phyloP scores from a whole-genome alignment of 306 rosid species.

The Cicer bijugum region DNA sequence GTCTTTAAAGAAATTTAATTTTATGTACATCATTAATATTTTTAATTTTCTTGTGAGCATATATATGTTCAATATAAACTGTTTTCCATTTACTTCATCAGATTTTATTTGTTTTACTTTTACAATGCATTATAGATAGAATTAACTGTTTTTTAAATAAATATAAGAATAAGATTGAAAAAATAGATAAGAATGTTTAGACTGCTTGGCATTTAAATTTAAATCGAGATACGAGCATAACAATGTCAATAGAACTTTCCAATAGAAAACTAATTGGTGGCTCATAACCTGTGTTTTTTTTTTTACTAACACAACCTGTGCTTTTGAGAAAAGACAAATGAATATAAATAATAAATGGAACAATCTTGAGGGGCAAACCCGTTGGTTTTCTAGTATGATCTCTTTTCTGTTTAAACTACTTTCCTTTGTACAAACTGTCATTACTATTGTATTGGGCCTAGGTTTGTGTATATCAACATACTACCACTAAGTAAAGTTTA shows the following conservation, averaged over 20 bases:
- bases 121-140: neutral
- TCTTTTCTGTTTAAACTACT: neutral
- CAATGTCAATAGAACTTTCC: neutral
- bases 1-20: conserved; percentile 13
- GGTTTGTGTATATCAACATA: neutral
- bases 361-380: conserved; percentile 21
- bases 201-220: neutral
- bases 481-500: conserved; percentile 10
- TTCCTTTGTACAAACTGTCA: conserved; percentile 10
- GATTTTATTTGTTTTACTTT: conserved; percentile 33
- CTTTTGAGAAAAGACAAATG: conserved; percentile 5
- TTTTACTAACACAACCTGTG: neutral
- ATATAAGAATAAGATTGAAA: neutral
- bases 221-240: neutral
- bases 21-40: neutral
- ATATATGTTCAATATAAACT: neutral
- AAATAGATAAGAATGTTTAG: neutral
- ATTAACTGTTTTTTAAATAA: neutral
- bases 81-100: neutral
- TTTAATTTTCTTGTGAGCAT: neutral
- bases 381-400: neutral
- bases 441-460: neutral
- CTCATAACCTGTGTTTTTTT: conserved; percentile 25
- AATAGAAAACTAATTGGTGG: neutral
- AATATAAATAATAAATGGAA: neutral